Base-by-base conservation (phyloP, 495 filamentous ascomycete genomes). In the Lichenothelia convexa region DNA sequence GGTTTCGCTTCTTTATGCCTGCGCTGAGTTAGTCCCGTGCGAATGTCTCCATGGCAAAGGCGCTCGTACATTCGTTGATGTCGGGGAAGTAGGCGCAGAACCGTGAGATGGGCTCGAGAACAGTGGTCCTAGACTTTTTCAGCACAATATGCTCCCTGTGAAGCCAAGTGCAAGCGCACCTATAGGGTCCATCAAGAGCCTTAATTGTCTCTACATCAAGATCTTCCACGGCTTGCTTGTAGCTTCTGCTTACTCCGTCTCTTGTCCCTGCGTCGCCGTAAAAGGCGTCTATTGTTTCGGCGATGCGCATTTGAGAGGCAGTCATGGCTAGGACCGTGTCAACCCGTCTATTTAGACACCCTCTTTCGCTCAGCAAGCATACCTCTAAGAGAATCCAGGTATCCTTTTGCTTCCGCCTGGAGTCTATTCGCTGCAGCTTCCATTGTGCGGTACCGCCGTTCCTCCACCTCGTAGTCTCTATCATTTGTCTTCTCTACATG, bases 1-100 rank as follows among this genome's bases (percentile, higher is more conserved):
- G 78, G 45, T 92, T 81, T 50, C 89, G 79, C 58, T 97, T 97
- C 59, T 94, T 95, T 57, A 97, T 95, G 54, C 75, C 75, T 80
- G 45, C 18, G 13, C 15, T 9, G 9, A 30, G n/a, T n/a, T n/a
- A n/a, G n/a, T n/a, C n/a, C 32, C 13, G n/a, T 11, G 16, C 11
- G 19, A 12, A 7, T 34, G 16, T 22, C 34, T 43, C 30, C 34
- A 36, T 18, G 15, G 6, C 3, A 5, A 19, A 34, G 20, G 4
- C 11, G 16, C 2, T 39, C 71, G 33, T 63, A 79, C 91, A 95
- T 61, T 93, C 84, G 57, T 97, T 97, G 45, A 95, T 86, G 53
- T 97, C 89, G 4, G 91, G 91, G 60, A 97, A 97, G 62, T 97
- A 97, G 38, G 85, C 82, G 56, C 89, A 95, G 62, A 95, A 97